Percentiles rank a stretch among this genome's conserved stretches.
These are phyloP conservation scores for Xerocomus nothofagi DNA, from an alignment of 1,284 basidiomycete species.

Conservation along the genomic window DNA sequence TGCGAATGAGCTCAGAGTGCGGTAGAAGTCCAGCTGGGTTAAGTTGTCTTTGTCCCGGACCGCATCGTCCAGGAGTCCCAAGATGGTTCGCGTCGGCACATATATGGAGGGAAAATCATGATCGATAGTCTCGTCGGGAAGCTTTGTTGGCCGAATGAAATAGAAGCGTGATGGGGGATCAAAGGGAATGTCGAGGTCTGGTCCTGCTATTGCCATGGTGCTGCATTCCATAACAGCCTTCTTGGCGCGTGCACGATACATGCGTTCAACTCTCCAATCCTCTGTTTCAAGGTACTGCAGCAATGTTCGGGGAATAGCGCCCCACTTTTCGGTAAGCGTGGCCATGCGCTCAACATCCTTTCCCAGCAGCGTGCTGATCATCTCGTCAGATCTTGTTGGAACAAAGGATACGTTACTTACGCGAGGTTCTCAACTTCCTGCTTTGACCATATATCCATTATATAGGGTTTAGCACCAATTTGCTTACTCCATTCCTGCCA, in stretches of 20 bases:
- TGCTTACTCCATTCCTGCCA: conserved; percentile 4
- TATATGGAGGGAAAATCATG: accelerated
- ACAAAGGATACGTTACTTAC: not conserved
- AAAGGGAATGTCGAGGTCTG: not conserved
- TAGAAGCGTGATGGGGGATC: not conserved
- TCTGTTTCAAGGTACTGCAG: accelerated
- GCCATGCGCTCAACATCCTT: not conserved
- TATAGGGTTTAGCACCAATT: not conserved
- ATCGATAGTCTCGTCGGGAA: accelerated
- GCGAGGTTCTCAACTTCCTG: not conserved
- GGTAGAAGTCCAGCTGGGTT: not conserved
- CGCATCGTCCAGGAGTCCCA: not conserved
- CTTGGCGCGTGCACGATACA: accelerated
- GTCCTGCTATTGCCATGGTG: accelerated
- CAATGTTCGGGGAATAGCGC: not conserved
- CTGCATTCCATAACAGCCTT: not conserved
- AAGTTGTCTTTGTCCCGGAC: not conserved
- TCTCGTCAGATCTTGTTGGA: not conserved
- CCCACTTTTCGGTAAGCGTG: not conserved
- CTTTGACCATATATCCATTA: conserved; percentile 6
- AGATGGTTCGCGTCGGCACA: not conserved
- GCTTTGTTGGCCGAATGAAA: not conserved
- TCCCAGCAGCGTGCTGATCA: not conserved
- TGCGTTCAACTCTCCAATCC: accelerated
- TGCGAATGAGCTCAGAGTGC: not conserved